Base-by-base conservation (phyloP, 306 rosid genomes). In the Betula pendula region DNA sequence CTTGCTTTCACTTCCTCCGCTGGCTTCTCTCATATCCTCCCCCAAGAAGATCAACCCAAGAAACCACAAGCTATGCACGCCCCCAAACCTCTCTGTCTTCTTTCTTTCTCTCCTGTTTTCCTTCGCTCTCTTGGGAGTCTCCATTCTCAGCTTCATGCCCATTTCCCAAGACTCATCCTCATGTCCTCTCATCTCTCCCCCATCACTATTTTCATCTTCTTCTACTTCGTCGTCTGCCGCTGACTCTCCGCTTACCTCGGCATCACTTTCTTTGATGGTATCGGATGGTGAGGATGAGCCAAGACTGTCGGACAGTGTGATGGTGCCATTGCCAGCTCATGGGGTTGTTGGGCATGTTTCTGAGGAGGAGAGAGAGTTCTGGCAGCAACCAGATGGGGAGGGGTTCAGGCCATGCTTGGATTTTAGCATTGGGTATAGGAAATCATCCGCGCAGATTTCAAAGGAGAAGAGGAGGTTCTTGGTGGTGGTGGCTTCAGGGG, bases 401-500 rank as follows among this genome's bases (percentile, higher is more conserved):
- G 82, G 88, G 44, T 84, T 73, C 33, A 51, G 51, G 53, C 90
- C 92, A 0, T 88, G 92, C 35, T 77, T 88, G 44, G 82, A 81
- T 38, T 86, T 82, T 70, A 72, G 88, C 5, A 75, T 88, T 3
- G 90, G 73, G 44, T 88, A 82, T 43, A 67, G 92, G 25, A 80
- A 74, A 60, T 72, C 81, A 2, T 86, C 90, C 0, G 53, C 45
- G 0, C 15, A 20, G 72, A 74, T 86, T 69, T 73, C 87, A 0
- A 70, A 80, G 76, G 88, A 84, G 85, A 86, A 77, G 52, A 81
- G 77, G 72, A 84, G 87, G 82, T 86, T 84, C 72, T 78, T 88
- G 67, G 70, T 88, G 79, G 90, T 86, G 76, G 86, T 84, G 79
- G 90, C 82, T 31, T 80, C 90, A 0, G 92, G 92, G 9, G 92